Evolutionary conservation across 2,329 filamentous ascomycete genomes (phyloP), one percentile per base, ranked within the genome.

Genomic region (Microcyclosporella mali): DNA sequence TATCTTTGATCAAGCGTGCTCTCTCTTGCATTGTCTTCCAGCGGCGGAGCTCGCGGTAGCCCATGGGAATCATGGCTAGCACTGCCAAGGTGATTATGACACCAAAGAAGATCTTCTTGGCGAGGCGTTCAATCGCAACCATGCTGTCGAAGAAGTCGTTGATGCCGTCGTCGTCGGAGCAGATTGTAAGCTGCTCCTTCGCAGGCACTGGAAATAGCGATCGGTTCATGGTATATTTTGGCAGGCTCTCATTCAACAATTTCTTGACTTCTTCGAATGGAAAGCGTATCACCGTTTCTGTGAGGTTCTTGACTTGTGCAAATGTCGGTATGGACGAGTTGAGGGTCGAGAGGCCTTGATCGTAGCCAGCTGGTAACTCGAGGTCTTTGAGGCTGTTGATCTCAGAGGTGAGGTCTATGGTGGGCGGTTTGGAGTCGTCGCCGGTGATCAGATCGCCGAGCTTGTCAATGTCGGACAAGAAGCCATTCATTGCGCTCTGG

Each of bases 181-280:
- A 98, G 69, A 98, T 97, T 1, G 77, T 82, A 40, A 98, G 72
- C 29, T 80, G 70, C 64, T 94, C 77, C 69, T 94, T 95, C 55
- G 82, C 70, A 1, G 92, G 88, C 2, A 95, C 75, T 0, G 89
- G 88, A 56, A 98, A 90, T 8, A 84, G 66, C 10, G 78, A 77
- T 12, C 81, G 75, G 61, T 95, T 80, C 61, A 97, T 94, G 25
- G 72, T 75, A 71, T 88, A 97, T 49, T 71, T 75, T 37, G 79
- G 77, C 57, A 92, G 77, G 27, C 75, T 81, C 11, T 81, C 68
- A 52, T 88, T 84, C 57, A 98, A 76, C 35, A 84, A 70, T 49
- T 75, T 70, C 64, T 85, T 86, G 57, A 95, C 79, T 48, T 87
- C 70, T 56, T 90, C 76, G 63, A 98, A 97, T 0, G 92, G 92